phyloP scores from a whole-genome alignment of 2,329 filamentous ascomycete genomes.

The Cryphonectria parasitica region DNA sequence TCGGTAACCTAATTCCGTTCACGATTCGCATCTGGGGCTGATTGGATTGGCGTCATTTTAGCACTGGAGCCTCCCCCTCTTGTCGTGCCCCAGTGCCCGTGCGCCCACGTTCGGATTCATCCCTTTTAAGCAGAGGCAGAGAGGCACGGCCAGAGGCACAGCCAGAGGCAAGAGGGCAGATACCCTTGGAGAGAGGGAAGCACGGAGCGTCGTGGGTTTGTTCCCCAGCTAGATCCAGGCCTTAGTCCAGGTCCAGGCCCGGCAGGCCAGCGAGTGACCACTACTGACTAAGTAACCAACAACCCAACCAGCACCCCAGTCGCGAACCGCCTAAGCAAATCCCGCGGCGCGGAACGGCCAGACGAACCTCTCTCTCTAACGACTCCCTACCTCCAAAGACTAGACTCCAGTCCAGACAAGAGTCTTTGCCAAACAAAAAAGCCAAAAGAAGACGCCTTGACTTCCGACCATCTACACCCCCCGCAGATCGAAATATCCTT shows the following conservation, averaged over 20 bases:
- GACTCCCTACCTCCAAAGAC: neutral
- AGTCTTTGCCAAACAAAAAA: neutral
- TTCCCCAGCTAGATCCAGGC: neutral
- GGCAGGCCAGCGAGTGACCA: neutral
- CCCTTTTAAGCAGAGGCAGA: slow-evolving; percentile 1
- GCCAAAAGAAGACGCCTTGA: neutral
- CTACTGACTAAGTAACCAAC: neutral
- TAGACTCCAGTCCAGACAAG: neutral
- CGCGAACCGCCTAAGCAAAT: slow-evolving; percentile 10
- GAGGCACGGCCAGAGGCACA: neutral
- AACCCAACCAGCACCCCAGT: neutral
- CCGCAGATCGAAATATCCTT: neutral
- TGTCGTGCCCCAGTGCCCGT: slow-evolving; percentile 8
- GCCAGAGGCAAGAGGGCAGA: neutral
- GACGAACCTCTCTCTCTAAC: neutral
- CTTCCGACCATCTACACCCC: neutral
- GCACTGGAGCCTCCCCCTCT: slow-evolving; percentile 2
- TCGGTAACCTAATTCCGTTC: neutral
- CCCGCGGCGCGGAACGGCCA: slow-evolving; percentile 12
- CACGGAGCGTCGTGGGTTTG: neutral
- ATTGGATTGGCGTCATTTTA: slow-evolving; percentile 15
- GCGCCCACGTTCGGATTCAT: neutral
- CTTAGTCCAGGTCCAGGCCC: neutral
- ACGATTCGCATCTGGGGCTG: slow-evolving; percentile 5
- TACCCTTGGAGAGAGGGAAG: neutral